Conservation (phyloP, 352 stramenopile genomes). For the Globisporangium parvum region DNA sequence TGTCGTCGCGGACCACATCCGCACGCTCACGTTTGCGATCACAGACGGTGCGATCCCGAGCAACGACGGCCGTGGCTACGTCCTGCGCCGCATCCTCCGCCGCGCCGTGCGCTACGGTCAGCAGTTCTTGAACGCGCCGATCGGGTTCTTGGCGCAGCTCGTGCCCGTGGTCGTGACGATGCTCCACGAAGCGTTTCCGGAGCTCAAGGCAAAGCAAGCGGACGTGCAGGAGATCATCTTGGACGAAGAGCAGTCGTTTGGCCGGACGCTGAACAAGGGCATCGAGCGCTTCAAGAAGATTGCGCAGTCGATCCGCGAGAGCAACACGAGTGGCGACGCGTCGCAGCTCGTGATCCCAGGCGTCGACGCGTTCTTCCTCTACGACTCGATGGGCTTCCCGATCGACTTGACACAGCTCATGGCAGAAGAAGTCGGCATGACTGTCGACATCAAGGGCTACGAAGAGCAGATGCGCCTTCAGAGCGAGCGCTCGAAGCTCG, state of each 20-base stretch:
- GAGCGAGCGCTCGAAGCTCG: constrained; percentile 75
- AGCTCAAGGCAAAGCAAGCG: constrained; percentile 91
- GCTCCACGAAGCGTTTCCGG: constrained; percentile 94
- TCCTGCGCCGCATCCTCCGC: constrained; percentile 96
- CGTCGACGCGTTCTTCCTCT: constrained; percentile 97
- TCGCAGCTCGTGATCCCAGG: constrained; percentile 86
- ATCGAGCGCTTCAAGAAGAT: constrained; percentile 89
- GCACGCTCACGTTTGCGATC: constrained; percentile 97
- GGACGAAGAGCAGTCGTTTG: constrained; percentile 97
- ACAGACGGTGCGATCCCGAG: constrained; percentile 95
- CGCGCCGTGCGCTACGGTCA: constrained; percentile 97
- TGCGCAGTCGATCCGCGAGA: constrained; percentile 59
- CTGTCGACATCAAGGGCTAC: constrained; percentile 92
- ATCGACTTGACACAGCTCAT: constrained; percentile 98
- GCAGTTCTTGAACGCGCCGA: constrained; percentile 94
- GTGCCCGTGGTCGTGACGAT: constrained; percentile 92
- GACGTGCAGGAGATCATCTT: constrained; percentile 92
- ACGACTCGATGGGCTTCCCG: constrained; percentile 98
- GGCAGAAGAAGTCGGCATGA: constrained; percentile 93
- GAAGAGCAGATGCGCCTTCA: constrained; percentile 92
- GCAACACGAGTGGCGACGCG: constrained; percentile 40
- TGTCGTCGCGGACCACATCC: constrained; percentile 97
- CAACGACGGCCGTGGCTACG: constrained; percentile 98
- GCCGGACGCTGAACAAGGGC: constrained; percentile 93
- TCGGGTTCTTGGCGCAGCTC: constrained; percentile 94